Conservation (phyloP, 2,329 filamentous ascomycete species). For the Huntiella savannae region DNA sequence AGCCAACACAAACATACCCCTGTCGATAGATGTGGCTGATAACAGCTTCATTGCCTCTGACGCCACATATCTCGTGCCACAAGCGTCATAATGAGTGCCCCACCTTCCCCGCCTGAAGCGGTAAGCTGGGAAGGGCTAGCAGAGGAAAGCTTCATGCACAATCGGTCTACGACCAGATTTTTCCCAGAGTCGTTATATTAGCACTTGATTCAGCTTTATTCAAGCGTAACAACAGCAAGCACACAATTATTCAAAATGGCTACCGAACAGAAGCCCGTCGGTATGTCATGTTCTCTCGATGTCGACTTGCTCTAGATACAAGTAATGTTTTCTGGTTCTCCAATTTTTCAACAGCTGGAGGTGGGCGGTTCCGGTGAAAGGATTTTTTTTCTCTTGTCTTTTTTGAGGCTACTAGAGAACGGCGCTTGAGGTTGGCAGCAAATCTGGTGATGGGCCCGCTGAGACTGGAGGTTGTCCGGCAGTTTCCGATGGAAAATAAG, state of each 20-base stretch:
- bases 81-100: constrained; percentile 9
- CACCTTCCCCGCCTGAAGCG: constrained; percentile 11
- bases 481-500: no score
- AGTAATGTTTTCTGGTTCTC: not conserved
- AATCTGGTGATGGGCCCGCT: no score
- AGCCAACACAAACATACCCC: not conserved
- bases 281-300: constrained; percentile 18
- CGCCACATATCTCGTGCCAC: constrained; percentile 7
- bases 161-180: constrained; percentile 10
- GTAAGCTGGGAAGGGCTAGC: constrained; percentile 6
- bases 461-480: no score
- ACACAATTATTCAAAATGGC: constrained; percentile 21
- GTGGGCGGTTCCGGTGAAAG: no score
- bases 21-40: not conserved
- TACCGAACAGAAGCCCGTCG: constrained; percentile 25
- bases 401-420: not conserved
- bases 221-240: constrained; percentile 9
- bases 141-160: constrained; percentile 9
- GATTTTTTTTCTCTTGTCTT: not conserved
- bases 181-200: constrained; percentile 13
- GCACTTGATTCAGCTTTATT: constrained; percentile 4
- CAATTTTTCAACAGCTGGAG: not conserved
- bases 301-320: not conserved
- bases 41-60: not conserved
- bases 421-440: no score